Evolutionary conservation across 495 filamentous ascomycete genomes (phyloP).

Genomic region (Aspergillus kassunensis): DNA sequence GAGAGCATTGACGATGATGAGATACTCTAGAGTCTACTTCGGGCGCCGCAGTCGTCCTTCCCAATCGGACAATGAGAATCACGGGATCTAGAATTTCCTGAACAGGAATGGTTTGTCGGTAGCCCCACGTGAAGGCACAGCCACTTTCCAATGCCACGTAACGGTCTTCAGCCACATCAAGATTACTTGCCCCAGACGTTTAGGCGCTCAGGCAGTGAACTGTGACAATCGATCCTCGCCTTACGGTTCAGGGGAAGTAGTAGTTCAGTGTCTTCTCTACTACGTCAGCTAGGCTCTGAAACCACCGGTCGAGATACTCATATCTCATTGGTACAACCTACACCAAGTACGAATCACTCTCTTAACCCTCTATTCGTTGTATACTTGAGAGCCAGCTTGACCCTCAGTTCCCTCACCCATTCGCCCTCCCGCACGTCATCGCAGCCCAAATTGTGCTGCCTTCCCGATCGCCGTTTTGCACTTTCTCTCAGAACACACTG

Average conservation of each 20-base stretch:
- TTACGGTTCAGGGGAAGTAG: slow-evolving; percentile 1
- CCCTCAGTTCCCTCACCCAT: too few relatives aligned
- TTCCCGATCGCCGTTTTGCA: not conserved
- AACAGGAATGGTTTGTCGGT: slow-evolving; percentile 4
- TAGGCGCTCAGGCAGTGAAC: not conserved
- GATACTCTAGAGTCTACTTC: not conserved
- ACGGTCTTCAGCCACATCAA: not conserved
- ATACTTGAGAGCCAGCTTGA: not conserved
- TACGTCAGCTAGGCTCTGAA: not conserved
- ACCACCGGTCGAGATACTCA: not conserved
- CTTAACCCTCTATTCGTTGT: too few relatives aligned
- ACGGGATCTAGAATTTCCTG: slow-evolving; percentile 3
- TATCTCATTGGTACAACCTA: not conserved
- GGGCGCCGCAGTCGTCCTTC: slow-evolving; percentile 9
- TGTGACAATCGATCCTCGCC: slow-evolving; percentile 1
- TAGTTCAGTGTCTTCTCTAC: not conserved
- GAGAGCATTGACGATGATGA: slow-evolving; percentile 1
- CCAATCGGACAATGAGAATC: not conserved
- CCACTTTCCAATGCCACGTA: not conserved
- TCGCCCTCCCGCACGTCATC: slow-evolving; percentile 14
- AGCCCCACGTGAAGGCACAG: slow-evolving; percentile 6
- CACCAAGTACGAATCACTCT: too few relatives aligned
- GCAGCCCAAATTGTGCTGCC: slow-evolving; percentile 4
- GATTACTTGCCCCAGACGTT: not conserved
- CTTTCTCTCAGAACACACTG: too few relatives aligned